A percentile compares a stretch with the other conserved stretches of the same genome.
Evolutionary conservation across 148 eudicot genomes (phyloP).

Genomic region (Cornus florida): DNA sequence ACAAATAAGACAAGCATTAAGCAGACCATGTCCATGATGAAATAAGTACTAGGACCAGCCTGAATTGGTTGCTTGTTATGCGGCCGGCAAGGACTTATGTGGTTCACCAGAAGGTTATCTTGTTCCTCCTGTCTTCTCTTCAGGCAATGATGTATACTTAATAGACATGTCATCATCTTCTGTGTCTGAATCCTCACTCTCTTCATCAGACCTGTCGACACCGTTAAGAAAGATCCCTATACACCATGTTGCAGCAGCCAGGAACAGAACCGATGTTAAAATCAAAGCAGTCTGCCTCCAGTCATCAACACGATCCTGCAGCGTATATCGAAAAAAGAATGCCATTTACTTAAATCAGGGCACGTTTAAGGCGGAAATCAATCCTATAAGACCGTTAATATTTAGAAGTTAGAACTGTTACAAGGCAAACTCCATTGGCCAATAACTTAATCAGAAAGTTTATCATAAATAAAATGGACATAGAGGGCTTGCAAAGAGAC

Average conservation of each 20-base stretch:
- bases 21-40: no score
- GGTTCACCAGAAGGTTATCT: no score
- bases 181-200: slow-evolving; percentile 24
- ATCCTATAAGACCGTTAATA: not conserved
- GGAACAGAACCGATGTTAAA: slow-evolving; percentile 70
- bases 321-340: not conserved
- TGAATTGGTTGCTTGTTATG: no score
- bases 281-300: slow-evolving; percentile 82
- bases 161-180: slow-evolving; percentile 20
- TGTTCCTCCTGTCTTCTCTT: slow-evolving; percentile 17
- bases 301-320: slow-evolving; percentile 77
- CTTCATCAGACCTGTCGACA: slow-evolving; percentile 61
- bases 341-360: not conserved
- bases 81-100: no score
- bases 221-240: slow-evolving; percentile 56
- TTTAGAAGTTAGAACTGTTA: not conserved
- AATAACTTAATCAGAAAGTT: not conserved
- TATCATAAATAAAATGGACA: no score
- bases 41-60: no score
- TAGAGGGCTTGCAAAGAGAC: not conserved
- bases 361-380: not conserved
- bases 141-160: slow-evolving; percentile 46
- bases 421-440: not conserved
- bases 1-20: no score
- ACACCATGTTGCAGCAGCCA: slow-evolving; percentile 84